A percentile compares a stretch with the other conserved stretches of the same genome.
Evolutionary conservation across 805 yeast genomes (phyloP).

Genomic region (Lachancea waltii): DNA sequence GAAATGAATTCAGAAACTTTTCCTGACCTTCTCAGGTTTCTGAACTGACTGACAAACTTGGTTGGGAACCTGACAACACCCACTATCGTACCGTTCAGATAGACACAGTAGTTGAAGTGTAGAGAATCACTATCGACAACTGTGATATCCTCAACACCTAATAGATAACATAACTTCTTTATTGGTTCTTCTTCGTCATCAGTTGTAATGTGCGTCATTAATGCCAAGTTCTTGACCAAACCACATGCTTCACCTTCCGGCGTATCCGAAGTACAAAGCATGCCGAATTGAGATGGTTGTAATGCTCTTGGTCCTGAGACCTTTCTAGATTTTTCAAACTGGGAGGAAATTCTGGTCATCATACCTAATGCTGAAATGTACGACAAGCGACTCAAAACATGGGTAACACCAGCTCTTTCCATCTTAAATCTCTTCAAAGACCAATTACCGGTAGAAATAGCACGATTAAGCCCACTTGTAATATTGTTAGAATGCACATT

Average conservation of each 20-base stretch:
- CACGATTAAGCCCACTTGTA: conserved; percentile 89
- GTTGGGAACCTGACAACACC: conserved; percentile 86
- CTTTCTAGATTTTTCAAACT: conserved; percentile 94
- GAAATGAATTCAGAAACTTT: conserved; percentile 86
- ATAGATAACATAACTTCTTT: conserved; percentile 60
- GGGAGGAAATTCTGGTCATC: conserved; percentile 99
- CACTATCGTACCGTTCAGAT: conserved; percentile 87
- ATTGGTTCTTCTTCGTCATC: conserved; percentile 95
- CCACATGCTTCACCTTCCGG: conserved; percentile 99
- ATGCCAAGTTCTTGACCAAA: conserved; percentile 89
- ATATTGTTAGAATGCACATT: conserved; percentile 89
- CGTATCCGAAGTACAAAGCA: conserved; percentile 97
- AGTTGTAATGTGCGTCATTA: conserved; percentile 98
- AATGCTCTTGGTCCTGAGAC: conserved; percentile 98
- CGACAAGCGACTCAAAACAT: conserved; percentile 83
- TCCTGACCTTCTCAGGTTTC: conserved; percentile 76
- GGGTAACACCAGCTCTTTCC: conserved; percentile 99
- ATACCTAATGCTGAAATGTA: conserved; percentile 94
- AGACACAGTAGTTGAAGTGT: conserved; percentile 77
- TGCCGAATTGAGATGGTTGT: conserved; percentile 98
- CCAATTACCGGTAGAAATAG: conserved; percentile 99
- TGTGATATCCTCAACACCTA: conserved; percentile 86
- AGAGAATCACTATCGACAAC: conserved; percentile 76
- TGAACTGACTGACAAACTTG: conserved; percentile 72
- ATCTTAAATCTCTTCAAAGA: conserved; percentile 96